Evolutionary conservation across 345 rosid genomes (phyloP), one percentile per base, ranked within the genome.

Genomic region (Eutrema heterophyllum): DNA sequence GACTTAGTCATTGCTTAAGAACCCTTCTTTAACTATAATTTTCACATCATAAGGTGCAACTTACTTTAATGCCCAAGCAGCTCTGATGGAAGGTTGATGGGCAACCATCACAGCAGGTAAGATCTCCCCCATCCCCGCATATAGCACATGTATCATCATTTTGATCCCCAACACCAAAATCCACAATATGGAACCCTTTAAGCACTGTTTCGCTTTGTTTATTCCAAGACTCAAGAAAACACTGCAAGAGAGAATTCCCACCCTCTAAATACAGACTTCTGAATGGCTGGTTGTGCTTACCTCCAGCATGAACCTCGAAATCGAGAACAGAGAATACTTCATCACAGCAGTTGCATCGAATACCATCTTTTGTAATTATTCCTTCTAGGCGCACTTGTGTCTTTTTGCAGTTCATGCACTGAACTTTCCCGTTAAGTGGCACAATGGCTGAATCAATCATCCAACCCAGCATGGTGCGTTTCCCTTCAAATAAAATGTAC

Each of bases 41-140:
- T 60, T 6, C 49, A 36, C 49, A 61, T 59, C 53, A 5, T 8
- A 44, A 4, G 64, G 50, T 51, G 50, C 65, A 54, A 63, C 89
- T 48, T 88, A 89, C 98, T 70, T 85, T 76, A 64, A 94, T 86
- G 68, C 82, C 89, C 67, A 94, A 65, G 85, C 98, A 94, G 83
- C 83, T 83, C 74, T 87, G 89, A 79, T 94, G 98, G 80, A 94
- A 94, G 8, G 98, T 91, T 64, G 98, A 92, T 54, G 98, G 97
- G 82, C 98, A 94, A 75, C 95, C 79, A 55, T 94, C 98, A 54
- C 97, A 94, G 74, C 98, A 94, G 71, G 86, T 81, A 77, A 94
- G 85, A 67, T 86, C 84, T 74, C 98, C 98, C 49, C 98, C 98
- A 85, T 94, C 98, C 61, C 97, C 98, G 80, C 98, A 94, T 50